Evolutionary conservation across 2,329 filamentous ascomycete genomes (phyloP), one percentile per base, ranked within the genome.

Genomic region (Leptosphaerulina australis): DNA sequence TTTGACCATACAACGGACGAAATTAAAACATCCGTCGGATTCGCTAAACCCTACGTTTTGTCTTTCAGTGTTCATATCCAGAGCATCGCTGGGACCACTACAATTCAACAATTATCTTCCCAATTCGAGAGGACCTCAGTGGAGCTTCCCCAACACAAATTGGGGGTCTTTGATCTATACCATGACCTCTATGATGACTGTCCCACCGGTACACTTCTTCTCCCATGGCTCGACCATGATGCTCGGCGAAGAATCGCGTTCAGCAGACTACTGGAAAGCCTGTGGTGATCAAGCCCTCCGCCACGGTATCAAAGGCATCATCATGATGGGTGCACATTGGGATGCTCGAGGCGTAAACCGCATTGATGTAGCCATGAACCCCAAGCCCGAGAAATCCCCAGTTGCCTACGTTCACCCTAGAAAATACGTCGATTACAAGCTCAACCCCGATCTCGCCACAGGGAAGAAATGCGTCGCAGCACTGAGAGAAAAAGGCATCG

Each of bases 321-420:
- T 88, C 25, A 86, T 88, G 65, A 88, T 88, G 85, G 84, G 85
- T 34, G 86, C 86, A 0, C 86, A 88, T 62, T 88, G 86, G 86
- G 85, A 83, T 39, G 77, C 79, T 2, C 66, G 76, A 7, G 78
- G 78, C 30, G 79, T 84, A 48, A 69, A 72, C 53, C 73, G 76
- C 25, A 79, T 88, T 58, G 78, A 87, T 67, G 79, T 88, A 2
- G 73, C 83, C 3, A 83, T 80, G 43, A 85, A 88, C 54, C 82
- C 84, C 0, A 74, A 72, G 0, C 86, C 85, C 0, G 68, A 53
- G 12, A 88, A 88, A 66, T 82, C 78, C 0, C 85, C 85, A 0
- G 84, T 88, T 5, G 84, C 84, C 44, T 87, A 85, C 64, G 85
- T 88, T 4, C 77, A 86, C 61, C 85, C 85, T 0, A 77, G 78